These are phyloP conservation scores for Nissolia schottii DNA, from an alignment of 306 rosid species.

Conservation along the genomic window DNA sequence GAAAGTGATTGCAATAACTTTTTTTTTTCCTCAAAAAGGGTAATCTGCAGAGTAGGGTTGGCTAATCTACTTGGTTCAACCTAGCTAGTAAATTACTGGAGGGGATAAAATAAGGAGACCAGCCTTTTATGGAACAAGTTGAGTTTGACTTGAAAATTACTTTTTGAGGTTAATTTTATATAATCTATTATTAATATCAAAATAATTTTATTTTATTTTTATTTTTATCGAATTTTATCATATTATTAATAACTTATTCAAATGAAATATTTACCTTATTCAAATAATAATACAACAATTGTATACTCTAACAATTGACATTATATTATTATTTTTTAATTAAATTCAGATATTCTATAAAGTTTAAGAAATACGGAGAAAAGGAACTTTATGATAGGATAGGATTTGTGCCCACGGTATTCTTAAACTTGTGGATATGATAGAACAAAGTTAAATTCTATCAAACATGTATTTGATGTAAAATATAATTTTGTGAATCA, in stretches of 20 bases:
- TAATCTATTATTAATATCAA: no score
- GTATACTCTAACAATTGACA: no score
- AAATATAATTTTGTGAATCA: no score
- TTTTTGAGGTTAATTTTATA: no score
- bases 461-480: not conserved
- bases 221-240: no score
- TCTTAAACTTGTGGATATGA: not conserved
- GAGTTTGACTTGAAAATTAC: not conserved
- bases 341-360: not conserved
- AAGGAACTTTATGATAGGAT: not conserved
- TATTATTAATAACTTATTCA: no score
- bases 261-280: no score
- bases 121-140: not conserved
- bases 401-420: not conserved
- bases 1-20: not conserved
- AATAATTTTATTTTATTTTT: no score
- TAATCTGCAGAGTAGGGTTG: not conserved
- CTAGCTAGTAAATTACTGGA: not conserved
- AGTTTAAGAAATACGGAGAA: not conserved
- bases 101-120: not conserved
- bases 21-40: not conserved
- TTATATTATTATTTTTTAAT: no score
- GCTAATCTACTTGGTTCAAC: not conserved
- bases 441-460: not conserved
- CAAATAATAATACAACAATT: no score